Conservation (phyloP, 1,284 basidiomycete species). For the Inonotus hispidus region DNA sequence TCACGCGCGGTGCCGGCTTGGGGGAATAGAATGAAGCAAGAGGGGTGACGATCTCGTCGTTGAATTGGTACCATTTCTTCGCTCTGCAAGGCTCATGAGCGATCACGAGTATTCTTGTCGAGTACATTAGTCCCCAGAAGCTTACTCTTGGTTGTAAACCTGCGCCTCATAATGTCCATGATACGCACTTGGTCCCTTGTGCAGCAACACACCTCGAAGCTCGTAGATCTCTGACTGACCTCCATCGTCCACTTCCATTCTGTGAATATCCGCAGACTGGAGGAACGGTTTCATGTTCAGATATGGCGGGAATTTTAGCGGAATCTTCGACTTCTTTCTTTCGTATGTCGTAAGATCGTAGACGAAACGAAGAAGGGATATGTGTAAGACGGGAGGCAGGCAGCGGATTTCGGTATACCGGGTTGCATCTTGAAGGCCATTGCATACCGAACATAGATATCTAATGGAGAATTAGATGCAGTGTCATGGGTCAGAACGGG, state of each 20-base stretch:
- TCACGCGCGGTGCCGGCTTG: slow-evolving; percentile 14
- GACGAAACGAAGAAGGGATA: slow-evolving; percentile 85
- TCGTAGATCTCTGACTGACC: slow-evolving; percentile 53
- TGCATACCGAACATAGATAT: slow-evolving; percentile 74
- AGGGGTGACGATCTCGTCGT: slow-evolving; percentile 74
- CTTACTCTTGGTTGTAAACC: slow-evolving; percentile 69
- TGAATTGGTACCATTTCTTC: slow-evolving; percentile 83
- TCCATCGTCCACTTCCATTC: slow-evolving; percentile 5
- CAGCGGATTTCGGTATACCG: slow-evolving; percentile 63
- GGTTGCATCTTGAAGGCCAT: slow-evolving; percentile 66
- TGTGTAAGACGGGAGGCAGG: slow-evolving; percentile 82
- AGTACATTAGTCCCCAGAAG: slow-evolving; percentile 9
- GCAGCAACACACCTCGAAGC: slow-evolving; percentile 75
- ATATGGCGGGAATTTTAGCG: slow-evolving; percentile 64
- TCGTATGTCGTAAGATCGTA: slow-evolving; percentile 74
- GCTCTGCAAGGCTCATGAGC: slow-evolving; percentile 36
- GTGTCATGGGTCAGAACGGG: not conserved
- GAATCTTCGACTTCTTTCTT: slow-evolving; percentile 79
- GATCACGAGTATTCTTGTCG: not conserved
- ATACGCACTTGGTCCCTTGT: slow-evolving; percentile 83
- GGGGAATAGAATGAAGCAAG: slow-evolving; percentile 35
- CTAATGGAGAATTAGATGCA: slow-evolving; percentile 31
- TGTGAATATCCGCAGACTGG: slow-evolving; percentile 21
- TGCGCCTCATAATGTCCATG: slow-evolving; percentile 92
- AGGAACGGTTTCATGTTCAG: slow-evolving; percentile 74